Evolutionary conservation across 2,329 filamentous ascomycete genomes (phyloP).

Genomic region (Cladosporium sp.): DNA sequence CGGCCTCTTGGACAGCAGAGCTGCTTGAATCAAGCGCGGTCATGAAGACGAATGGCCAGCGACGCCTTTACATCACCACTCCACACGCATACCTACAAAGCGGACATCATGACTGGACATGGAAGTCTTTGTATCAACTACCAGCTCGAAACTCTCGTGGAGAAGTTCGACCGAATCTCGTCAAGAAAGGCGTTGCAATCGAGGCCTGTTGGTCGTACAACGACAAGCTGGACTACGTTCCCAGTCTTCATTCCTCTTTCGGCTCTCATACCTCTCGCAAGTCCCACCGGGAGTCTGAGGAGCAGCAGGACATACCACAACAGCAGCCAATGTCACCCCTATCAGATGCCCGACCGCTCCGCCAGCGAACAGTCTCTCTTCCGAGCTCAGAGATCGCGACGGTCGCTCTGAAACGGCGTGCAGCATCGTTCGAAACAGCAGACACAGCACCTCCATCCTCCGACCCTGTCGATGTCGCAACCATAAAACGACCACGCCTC

Average conservation of each 20-base stretch:
- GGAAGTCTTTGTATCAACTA: constrained; percentile 64
- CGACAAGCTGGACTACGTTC: constrained; percentile 57
- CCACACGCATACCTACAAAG: constrained; percentile 71
- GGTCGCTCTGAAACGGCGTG: constrained; percentile 26
- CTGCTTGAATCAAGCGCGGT: constrained; percentile 68
- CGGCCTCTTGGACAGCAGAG: constrained; percentile 65
- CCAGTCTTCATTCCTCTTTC: constrained; percentile 47
- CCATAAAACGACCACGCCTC: constrained; percentile 47
- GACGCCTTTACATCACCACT: constrained; percentile 71
- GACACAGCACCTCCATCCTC: constrained; percentile 22
- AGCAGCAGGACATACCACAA: constrained; percentile 23
- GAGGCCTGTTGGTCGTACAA: constrained; percentile 62
- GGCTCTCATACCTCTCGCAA: constrained; percentile 33
- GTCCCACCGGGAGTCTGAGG: constrained; percentile 21
- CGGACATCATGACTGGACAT: constrained; percentile 60
- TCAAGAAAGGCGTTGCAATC: constrained; percentile 28
- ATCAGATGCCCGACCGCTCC: constrained; percentile 19
- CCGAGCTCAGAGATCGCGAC: constrained; percentile 21
- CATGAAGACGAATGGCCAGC: constrained; percentile 62
- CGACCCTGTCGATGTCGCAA: neutral
- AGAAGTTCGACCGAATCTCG: constrained; percentile 57
- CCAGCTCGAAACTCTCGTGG: constrained; percentile 46
- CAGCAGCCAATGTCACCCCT: constrained; percentile 34
- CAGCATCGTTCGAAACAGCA: constrained; percentile 28
- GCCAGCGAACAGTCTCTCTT: constrained; percentile 25